Percentiles rank a stretch among this genome's conserved stretches.
Evolutionary conservation across 2,329 filamentous ascomycete genomes (phyloP).

Genomic region (Beauveria rudraprayagi): DNA sequence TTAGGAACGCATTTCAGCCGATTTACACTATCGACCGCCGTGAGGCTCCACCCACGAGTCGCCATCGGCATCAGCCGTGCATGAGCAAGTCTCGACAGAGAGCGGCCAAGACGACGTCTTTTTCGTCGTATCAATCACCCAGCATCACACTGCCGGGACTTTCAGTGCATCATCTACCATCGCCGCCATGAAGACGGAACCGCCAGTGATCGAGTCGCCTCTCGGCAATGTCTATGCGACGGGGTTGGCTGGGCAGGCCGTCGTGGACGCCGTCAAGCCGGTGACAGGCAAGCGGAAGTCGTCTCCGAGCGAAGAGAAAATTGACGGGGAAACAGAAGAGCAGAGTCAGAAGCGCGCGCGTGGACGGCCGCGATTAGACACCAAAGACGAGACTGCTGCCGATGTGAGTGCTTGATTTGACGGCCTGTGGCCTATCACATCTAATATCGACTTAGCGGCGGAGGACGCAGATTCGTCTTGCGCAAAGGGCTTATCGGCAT

Average conservation of each 20-base stretch:
- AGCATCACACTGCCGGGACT: background rate
- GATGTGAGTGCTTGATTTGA: slow-evolving; percentile 53
- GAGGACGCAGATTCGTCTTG: slow-evolving; percentile 78
- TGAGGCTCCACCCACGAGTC: background rate
- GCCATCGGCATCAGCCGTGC: background rate
- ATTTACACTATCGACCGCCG: too few species aligned
- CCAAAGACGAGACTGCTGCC: slow-evolving; percentile 67
- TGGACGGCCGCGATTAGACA: slow-evolving; percentile 67
- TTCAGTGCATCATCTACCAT: background rate
- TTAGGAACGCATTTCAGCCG: too few species aligned
- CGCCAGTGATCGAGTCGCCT: background rate
- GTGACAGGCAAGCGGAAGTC: slow-evolving; percentile 18
- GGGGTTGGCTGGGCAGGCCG: background rate
- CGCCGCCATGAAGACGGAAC: slow-evolving; percentile 4
- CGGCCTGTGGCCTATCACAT: slow-evolving; percentile 1
- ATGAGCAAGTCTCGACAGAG: background rate
- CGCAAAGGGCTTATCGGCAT: slow-evolving; percentile 76
- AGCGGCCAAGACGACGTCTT: background rate
- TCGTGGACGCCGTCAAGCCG: background rate
- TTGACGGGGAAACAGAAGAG: slow-evolving; percentile 28
- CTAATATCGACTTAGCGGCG: slow-evolving; percentile 50
- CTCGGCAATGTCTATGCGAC: background rate
- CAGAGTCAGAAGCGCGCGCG: slow-evolving; percentile 53
- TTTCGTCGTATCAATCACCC: background rate
- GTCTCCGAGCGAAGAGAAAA: slow-evolving; percentile 10